phyloP scores from a whole-genome alignment of 371 early-diverging fungal genomes.

The Syncephalastrum contaminatum region DNA sequence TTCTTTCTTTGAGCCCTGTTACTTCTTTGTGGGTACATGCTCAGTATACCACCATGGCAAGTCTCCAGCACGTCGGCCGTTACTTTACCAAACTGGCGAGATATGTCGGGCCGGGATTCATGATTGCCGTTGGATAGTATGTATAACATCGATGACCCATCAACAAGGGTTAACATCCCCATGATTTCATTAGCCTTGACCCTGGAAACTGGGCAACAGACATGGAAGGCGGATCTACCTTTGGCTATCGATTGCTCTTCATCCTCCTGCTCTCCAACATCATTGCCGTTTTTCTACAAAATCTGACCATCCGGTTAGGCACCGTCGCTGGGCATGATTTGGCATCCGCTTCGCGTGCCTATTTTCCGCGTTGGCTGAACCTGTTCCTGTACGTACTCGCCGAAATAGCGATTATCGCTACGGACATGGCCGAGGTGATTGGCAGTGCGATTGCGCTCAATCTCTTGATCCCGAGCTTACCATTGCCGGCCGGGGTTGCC shows the following conservation, averaged over 20 bases:
- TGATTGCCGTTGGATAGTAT: slow-evolving; percentile 53
- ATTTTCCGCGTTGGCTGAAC: slow-evolving; percentile 57
- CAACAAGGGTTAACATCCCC: not conserved
- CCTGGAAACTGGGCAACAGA: slow-evolving; percentile 83
- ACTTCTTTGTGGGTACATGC: no score
- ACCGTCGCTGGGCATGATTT: slow-evolving; percentile 77
- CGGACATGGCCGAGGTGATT: slow-evolving; percentile 82
- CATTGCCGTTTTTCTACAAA: slow-evolving; percentile 78
- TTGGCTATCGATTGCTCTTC: slow-evolving; percentile 72
- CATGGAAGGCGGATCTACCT: slow-evolving; percentile 73
- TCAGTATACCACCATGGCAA: no score
- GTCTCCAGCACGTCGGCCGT: no score
- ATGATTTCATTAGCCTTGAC: slow-evolving; percentile 40
- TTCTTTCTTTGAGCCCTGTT: no score
- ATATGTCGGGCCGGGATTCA: slow-evolving; percentile 51
- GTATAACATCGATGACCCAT: not conserved
- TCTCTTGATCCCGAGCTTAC: slow-evolving; percentile 67
- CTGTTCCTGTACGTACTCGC: slow-evolving; percentile 66
- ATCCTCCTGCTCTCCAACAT: slow-evolving; percentile 75
- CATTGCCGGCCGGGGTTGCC: slow-evolving; percentile 75
- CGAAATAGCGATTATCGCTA: slow-evolving; percentile 77
- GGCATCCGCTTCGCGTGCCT: slow-evolving; percentile 64
- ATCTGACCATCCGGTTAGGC: slow-evolving; percentile 74
- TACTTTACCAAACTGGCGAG: slow-evolving; percentile 13
- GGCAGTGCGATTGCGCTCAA: slow-evolving; percentile 83